Evolutionary conservation across 495 filamentous ascomycete species (phyloP), one percentile per base, ranked within the genome.

Genomic region (Talaromyces proteolyticus): DNA sequence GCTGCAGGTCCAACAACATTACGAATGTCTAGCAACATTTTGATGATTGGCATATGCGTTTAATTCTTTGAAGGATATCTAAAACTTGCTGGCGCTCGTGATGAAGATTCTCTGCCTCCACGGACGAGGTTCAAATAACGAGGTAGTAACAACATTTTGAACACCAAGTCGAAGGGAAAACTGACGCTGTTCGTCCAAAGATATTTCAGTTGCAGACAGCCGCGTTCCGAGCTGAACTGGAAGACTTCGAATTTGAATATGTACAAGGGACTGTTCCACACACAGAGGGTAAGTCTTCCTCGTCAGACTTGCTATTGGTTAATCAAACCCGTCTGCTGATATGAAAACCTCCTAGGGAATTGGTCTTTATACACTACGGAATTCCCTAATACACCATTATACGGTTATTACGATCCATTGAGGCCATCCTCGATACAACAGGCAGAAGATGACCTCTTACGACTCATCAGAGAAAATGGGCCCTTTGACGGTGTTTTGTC

Each of bases 81-180:
- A 4, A 14, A 34, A 34, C n/a, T n/a, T n/a, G 14, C 29, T 14
- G 29, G 29, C 14, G 29, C 14, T 34, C 26, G 21, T 25, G 42
- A 57, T 57, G 54, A 48, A 51, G 42, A 53, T 57, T 17, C 52
- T 57, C 14, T 57, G 54, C 36, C 46, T 57, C 7, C 54, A 57
- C 20, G 54, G 54, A 23, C 18, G 51, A 11, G 54, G 54, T 16
- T 56, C 50, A 14, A 56, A 56, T 25, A 56, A 57, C 22, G 51
- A 57, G 20, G 54, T 57, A 21, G n/a, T 46, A n/a, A 5, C 1
- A 21, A 11, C 18, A 36, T 4, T 14, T 49, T 14, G 14, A 16
- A 40, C 12, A 36, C 17, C 2, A 17, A 17, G 34, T 34, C 6
- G 11, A 14, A 50, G 3, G n/a, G 12, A 7, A 44, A 0, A 22